Evolutionary conservation across 2,329 filamentous ascomycete genomes (phyloP).

Genomic region (Chrysoporthe cubensis): DNA sequence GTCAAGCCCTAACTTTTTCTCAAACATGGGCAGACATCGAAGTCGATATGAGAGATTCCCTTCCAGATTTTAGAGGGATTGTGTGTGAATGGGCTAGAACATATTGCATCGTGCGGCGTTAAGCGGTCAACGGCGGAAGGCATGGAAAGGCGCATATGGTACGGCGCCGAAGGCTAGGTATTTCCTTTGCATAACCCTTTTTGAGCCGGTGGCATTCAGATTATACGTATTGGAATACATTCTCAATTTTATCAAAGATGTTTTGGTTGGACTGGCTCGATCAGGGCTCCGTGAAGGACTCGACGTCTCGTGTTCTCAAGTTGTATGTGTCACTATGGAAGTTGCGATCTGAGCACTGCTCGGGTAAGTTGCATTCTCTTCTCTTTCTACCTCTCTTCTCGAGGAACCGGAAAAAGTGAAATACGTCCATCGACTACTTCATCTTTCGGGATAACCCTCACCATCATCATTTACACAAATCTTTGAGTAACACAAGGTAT

Average conservation of each 20-base stretch:
- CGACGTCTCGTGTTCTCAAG: neutral
- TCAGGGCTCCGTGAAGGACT: neutral
- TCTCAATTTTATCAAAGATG: neutral
- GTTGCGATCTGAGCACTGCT: neutral
- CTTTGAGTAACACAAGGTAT: neutral
- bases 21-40: constrained; percentile 41
- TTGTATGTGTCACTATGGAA: neutral
- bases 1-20: constrained; percentile 40
- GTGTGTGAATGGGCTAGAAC: neutral
- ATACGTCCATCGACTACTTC: too few relatives aligned
- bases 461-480: neutral
- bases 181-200: neutral
- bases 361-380: neutral
- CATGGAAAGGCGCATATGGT: constrained; percentile 18
- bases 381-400: neutral
- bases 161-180: constrained; percentile 15
- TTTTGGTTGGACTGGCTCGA: neutral
- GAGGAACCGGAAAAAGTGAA: too few relatives aligned
- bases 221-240: neutral
- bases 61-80: constrained; percentile 30
- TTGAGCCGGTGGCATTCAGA: neutral
- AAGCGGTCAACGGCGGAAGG: constrained; percentile 1
- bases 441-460: neutral
- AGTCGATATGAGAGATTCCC: constrained; percentile 49
- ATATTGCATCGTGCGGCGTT: constrained; percentile 27